Evolutionary conservation across 306 rosid genomes (phyloP), one percentile per base, ranked within the genome.

Genomic region (Arachis hypogaea): DNA sequence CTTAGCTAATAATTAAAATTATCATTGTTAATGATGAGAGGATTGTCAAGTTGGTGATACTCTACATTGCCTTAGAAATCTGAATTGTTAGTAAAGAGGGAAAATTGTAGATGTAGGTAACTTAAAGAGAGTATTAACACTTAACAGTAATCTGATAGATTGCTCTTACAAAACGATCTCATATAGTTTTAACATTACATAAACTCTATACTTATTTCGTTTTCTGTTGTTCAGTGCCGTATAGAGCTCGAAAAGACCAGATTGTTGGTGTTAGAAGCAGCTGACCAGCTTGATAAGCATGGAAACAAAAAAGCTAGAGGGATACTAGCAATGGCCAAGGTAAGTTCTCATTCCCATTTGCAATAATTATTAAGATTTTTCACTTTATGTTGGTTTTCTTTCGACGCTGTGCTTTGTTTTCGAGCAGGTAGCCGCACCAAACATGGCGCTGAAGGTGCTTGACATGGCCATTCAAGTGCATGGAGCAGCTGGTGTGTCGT

Each of bases 401-500:
- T 60, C 38, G 10, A 40, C 36, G 9, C 11, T 59, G 11, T 56
- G 56, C 68, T 57, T 74, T 50, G 59, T 38, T 29, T 62, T 46
- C 69, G 85, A 69, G 78, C 92, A 93, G 98, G 98, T 90, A 22
- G 86, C 99, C 12, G 89, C 99, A 3, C 98, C 99, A 43, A 87
- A 82, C 85, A 95, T 92, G 99, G 93, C 96, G 60, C 78, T 95
- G 54, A 75, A 77, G 83, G 95, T 95, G 66, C 89, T 95, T 62
- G 98, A 92, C 92, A 83, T 87, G 96, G 98, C 98, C 12, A 94
- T 95, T 47, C 99, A 95, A 88, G 99, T 90, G 76, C 98, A 95
- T 74, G 98, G 99, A 30, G 99, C 73, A 8, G 96, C 90, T 14
- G 98, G 99, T 44, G 22, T 95, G 38, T 89, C 99, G 29, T 87